These are phyloP conservation scores for Amylostereum chailletii DNA, from an alignment of 1,284 basidiomycete genomes.

Conservation along the genomic window DNA sequence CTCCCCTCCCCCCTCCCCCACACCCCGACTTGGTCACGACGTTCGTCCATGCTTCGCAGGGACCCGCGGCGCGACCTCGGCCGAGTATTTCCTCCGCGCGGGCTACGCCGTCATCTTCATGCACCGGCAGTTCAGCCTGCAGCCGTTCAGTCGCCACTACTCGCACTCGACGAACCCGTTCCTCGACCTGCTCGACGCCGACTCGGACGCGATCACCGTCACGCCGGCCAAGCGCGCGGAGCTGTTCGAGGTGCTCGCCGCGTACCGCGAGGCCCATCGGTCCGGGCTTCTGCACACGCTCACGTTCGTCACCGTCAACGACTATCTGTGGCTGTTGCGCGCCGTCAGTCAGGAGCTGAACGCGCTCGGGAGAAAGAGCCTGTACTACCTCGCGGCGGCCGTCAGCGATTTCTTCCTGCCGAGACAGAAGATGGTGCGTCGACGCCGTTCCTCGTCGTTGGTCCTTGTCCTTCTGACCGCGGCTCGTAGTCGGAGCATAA, in stretches of 20 bases:
- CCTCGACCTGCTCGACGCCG: conserved; percentile 88
- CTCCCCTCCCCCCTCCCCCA: neutral
- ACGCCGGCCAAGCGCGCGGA: conserved; percentile 52
- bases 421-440: conserved; percentile 74
- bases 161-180: conserved; percentile 98
- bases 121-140: conserved; percentile 94
- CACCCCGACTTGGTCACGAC: neutral
- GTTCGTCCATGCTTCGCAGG: conserved; percentile 34
- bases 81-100: conserved; percentile 91
- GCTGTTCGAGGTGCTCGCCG: conserved; percentile 67
- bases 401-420: conserved; percentile 98
- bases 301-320: conserved; percentile 91
- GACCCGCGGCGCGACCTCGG: conserved; percentile 93
- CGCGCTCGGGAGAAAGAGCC: conserved; percentile 59
- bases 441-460: too few species aligned
- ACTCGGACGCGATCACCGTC: conserved; percentile 52
- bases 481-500: conserved; percentile 83
- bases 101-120: conserved; percentile 98
- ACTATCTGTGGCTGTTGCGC: conserved; percentile 90
- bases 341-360: conserved; percentile 71
- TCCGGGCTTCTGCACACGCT: conserved; percentile 76
- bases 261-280: conserved; percentile 76
- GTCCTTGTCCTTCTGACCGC: too few species aligned
- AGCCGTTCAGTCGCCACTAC: conserved; percentile 95
- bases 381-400: conserved; percentile 97